These are phyloP conservation scores for Talaromyces liani DNA, from an alignment of 495 filamentous ascomycete genomes.

Conservation along the genomic window DNA sequence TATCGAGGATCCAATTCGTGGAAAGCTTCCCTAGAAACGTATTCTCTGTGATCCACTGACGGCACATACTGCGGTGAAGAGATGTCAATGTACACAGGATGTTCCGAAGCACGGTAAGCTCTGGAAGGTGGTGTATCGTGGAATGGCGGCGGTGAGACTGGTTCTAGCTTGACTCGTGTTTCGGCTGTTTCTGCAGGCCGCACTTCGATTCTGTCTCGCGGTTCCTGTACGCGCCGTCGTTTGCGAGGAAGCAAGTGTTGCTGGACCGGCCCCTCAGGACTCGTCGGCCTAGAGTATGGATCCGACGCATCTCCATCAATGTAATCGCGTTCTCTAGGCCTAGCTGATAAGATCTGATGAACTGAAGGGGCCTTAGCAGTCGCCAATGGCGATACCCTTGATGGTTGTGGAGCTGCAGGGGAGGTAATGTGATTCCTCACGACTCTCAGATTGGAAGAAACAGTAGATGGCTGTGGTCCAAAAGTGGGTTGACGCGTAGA, in stretches of 20 bases:
- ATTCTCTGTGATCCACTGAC: constrained; percentile 29
- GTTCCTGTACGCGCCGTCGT: constrained; percentile 37
- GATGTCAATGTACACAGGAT: constrained; percentile 41
- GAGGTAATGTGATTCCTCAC: constrained; percentile 57
- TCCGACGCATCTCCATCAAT: constrained; percentile 18
- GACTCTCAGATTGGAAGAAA: constrained; percentile 36
- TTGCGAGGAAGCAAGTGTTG: constrained; percentile 37
- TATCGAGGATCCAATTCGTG: constrained; percentile 30
- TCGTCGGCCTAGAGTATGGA: constrained; percentile 23
- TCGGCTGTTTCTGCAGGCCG: constrained; percentile 28
- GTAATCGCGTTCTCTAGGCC: constrained; percentile 20
- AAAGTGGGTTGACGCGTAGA: background rate
- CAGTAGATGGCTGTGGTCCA: constrained; percentile 10
- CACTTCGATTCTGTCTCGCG: constrained; percentile 21
- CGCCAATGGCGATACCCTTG: constrained; percentile 70
- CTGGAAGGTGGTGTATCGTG: constrained; percentile 30
- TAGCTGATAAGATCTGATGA: constrained; percentile 17
- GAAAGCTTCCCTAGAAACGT: constrained; percentile 19
- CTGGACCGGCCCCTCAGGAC: constrained; percentile 24
- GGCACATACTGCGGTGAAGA: constrained; percentile 38
- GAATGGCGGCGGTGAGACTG: constrained; percentile 72
- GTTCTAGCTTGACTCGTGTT: constrained; percentile 79
- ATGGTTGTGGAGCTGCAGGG: constrained; percentile 74
- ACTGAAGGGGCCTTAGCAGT: constrained; percentile 51
- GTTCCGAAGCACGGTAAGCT: constrained; percentile 38